These are phyloP conservation scores for Thielaviopsis cerberus DNA, from an alignment of 2,329 filamentous ascomycete genomes.

Conservation along the genomic window DNA sequence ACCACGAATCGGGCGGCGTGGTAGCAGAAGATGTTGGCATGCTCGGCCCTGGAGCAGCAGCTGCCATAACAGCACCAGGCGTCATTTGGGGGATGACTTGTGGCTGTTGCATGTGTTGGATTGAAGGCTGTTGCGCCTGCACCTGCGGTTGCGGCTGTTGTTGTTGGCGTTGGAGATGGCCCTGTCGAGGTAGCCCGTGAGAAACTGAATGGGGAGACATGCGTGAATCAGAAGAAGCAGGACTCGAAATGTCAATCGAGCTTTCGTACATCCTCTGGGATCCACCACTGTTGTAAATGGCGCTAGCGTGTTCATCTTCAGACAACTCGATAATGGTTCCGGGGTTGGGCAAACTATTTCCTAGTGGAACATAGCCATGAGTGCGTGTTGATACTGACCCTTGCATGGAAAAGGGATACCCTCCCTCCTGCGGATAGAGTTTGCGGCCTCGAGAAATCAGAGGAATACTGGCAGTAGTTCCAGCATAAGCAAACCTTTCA, in stretches of 20 bases:
- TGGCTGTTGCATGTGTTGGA: not conserved
- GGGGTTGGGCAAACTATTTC: not conserved
- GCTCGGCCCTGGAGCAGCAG: not conserved
- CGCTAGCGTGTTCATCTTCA: constrained; percentile 3
- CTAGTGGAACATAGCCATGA: constrained; percentile 3
- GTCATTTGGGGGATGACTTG: constrained; percentile 3
- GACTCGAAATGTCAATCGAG: constrained; percentile 6
- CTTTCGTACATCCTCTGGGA: constrained; percentile 5
- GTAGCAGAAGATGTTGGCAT: constrained; percentile 1
- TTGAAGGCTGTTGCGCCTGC: constrained; percentile 1
- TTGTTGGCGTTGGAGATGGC: not conserved
- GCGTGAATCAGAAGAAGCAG: constrained; percentile 8
- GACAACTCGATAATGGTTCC: constrained; percentile 3
- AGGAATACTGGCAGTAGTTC: constrained; percentile 24
- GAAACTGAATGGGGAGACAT: constrained; percentile 7
- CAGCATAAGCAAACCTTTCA: constrained; percentile 18
- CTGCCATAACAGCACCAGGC: not conserved
- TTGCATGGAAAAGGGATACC: not conserved
- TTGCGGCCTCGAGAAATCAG: constrained; percentile 21
- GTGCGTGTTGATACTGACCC: not conserved
- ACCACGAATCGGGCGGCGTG: constrained; percentile 7
- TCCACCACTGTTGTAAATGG: constrained; percentile 5
- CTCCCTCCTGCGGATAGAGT: not conserved
- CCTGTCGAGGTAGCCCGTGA: not conserved
- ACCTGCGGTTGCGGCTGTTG: not conserved